phyloP scores from a whole-genome alignment of 345 rosid genomes.

The Eucalyptus regnans region DNA sequence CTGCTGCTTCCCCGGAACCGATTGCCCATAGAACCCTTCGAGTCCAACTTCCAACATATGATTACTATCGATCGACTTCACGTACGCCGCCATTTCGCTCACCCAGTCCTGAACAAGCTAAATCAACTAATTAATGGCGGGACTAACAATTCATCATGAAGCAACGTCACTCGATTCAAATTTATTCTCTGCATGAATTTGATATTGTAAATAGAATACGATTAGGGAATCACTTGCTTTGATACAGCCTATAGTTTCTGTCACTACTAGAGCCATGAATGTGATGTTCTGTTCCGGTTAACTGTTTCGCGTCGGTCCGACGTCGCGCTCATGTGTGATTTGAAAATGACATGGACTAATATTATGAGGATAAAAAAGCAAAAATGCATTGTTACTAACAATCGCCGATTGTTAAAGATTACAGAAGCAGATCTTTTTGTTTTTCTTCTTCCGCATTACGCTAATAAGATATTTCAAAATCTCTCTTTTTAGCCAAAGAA shows the following conservation, averaged over 20 bases:
- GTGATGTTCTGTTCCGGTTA: neutral
- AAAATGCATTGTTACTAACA: neutral
- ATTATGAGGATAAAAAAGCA: neutral
- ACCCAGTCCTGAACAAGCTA: slow-evolving; percentile 37
- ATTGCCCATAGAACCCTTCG: slow-evolving; percentile 72
- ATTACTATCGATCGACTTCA: slow-evolving; percentile 49
- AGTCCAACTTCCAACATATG: slow-evolving; percentile 72
- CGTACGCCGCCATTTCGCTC: slow-evolving; percentile 49
- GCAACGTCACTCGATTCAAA: neutral
- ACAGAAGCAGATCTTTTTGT: neutral
- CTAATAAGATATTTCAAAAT: neutral
- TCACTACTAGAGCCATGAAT: neutral
- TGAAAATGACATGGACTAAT: neutral
- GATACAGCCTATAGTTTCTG: neutral
- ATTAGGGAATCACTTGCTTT: neutral
- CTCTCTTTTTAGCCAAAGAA: neutral
- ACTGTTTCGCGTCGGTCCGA: neutral
- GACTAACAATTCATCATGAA: neutral
- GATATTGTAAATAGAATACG: neutral
- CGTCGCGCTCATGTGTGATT: neutral
- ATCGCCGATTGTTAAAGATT: neutral
- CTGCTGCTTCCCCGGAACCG: slow-evolving; percentile 25
- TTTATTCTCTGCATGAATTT: neutral
- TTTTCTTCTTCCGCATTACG: neutral
- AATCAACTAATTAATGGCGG: neutral